These are phyloP conservation scores for Magnolia officinalis DNA, from an alignment of 164 flowering plant genomes.

Conservation along the genomic window DNA sequence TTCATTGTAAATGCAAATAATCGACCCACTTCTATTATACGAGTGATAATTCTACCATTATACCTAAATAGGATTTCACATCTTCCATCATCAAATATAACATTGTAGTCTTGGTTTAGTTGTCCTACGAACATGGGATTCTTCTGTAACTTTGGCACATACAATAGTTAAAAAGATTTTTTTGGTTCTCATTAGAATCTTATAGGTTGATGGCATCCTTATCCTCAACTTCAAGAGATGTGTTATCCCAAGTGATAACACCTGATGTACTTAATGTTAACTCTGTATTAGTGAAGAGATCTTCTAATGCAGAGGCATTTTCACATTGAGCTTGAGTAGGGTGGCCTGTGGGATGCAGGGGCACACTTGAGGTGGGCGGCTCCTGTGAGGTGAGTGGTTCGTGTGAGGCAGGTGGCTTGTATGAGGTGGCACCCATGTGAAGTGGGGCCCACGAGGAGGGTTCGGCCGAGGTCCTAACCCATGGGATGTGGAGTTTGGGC, in stretches of 20 bases:
- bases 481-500: too few relatives aligned
- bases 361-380: too few relatives aligned
- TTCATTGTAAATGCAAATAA: neutral
- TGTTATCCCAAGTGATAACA: neutral
- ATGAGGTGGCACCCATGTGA: too few relatives aligned
- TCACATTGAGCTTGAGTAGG: too few relatives aligned
- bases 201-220: neutral
- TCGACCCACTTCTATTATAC: neutral
- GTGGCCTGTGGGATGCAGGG: too few relatives aligned
- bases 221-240: neutral
- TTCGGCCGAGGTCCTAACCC: too few relatives aligned
- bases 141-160: neutral
- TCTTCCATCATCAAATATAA: neutral
- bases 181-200: neutral
- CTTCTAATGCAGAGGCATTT: neutral
- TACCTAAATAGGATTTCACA: neutral
- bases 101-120: neutral
- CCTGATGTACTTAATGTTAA: neutral
- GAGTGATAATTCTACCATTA: neutral
- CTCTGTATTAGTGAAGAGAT: neutral
- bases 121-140: constrained; percentile 1
- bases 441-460: too few relatives aligned
- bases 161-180: neutral
- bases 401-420: too few relatives aligned
- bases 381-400: too few relatives aligned